Evolutionary conservation across 345 rosid genomes (phyloP).

Genomic region (Gossypium longicalyx): DNA sequence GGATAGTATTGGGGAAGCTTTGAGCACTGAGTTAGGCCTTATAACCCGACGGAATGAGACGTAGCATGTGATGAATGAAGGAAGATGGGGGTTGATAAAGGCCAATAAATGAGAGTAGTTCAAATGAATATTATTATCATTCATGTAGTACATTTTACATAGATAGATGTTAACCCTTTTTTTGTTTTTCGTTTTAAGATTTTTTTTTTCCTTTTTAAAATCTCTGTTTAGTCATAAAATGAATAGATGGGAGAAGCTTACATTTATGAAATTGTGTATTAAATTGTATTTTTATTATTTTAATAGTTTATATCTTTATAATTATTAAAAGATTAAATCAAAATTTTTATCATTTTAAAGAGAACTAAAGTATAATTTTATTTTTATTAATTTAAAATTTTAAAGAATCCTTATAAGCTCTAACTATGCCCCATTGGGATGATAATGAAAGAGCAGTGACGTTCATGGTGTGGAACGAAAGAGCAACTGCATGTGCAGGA

Average conservation of each 20-base stretch:
- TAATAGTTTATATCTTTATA: neutral
- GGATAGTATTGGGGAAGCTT: neutral
- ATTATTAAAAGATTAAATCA: neutral
- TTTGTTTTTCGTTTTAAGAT: neutral
- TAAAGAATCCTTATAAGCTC: neutral
- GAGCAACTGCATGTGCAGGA: constrained; percentile 2
- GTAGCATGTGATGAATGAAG: constrained; percentile 11
- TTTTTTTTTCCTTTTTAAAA: neutral
- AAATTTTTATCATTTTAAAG: neutral
- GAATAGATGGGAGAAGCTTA: neutral
- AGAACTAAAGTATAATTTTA: no score
- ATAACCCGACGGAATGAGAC: constrained; percentile 17
- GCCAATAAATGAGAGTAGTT: constrained; percentile 36
- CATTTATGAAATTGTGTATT: constrained; percentile 4
- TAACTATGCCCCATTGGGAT: neutral
- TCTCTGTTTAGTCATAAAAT: neutral
- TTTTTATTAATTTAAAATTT: no score
- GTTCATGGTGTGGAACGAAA: neutral
- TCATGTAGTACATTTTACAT: neutral
- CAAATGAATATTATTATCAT: constrained; percentile 1
- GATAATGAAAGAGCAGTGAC: neutral
- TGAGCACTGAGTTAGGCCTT: constrained; percentile 8
- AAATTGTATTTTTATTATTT: no score
- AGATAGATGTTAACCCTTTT: neutral
- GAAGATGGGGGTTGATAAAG: constrained; percentile 38